Evolutionary conservation across 768 basidiomycete species (phyloP).

Genomic region (Termitomyces eurrhizus): DNA sequence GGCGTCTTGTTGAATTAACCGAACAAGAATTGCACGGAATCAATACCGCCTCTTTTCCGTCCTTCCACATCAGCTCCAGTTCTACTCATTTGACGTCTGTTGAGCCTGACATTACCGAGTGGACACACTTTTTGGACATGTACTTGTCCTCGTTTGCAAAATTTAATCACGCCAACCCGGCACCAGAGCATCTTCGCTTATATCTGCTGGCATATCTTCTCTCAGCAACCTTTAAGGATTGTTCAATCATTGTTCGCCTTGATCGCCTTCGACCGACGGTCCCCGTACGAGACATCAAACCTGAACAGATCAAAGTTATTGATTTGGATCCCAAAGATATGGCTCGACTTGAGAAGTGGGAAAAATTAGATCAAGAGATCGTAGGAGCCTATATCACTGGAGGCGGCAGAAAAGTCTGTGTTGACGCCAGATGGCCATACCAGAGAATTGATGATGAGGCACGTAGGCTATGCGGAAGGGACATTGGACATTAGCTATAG

Average conservation of each 20-base stretch:
- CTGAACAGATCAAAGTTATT: slow-evolving; percentile 58
- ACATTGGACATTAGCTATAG: background rate
- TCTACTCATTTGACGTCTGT: slow-evolving; percentile 25
- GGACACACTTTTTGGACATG: slow-evolving; percentile 55
- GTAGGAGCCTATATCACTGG: slow-evolving; percentile 36
- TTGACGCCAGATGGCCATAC: slow-evolving; percentile 22
- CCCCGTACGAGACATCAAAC: slow-evolving; percentile 12
- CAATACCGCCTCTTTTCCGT: slow-evolving; percentile 12
- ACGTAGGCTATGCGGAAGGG: background rate
- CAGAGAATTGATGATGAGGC: background rate
- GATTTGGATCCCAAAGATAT: slow-evolving; percentile 85
- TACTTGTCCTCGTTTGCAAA: slow-evolving; percentile 38
- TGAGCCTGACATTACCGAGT: slow-evolving; percentile 63
- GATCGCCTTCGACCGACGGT: slow-evolving; percentile 24
- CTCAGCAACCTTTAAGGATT: slow-evolving; percentile 96
- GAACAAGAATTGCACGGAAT: slow-evolving; percentile 10
- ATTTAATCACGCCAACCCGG: slow-evolving; percentile 34
- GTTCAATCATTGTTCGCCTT: slow-evolving; percentile 53
- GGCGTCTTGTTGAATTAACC: slow-evolving; percentile 26
- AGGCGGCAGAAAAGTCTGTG: slow-evolving; percentile 25
- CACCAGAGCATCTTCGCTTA: slow-evolving; percentile 48
- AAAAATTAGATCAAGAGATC: slow-evolving; percentile 67
- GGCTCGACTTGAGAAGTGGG: slow-evolving; percentile 65
- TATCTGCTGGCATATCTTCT: slow-evolving; percentile 75
- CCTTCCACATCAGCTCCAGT: slow-evolving; percentile 28